A percentile compares a stretch with the other conserved stretches of the same genome.
These are phyloP conservation scores for Naganishia vishniacii DNA, from an alignment of 768 basidiomycete genomes.

Conservation along the genomic window DNA sequence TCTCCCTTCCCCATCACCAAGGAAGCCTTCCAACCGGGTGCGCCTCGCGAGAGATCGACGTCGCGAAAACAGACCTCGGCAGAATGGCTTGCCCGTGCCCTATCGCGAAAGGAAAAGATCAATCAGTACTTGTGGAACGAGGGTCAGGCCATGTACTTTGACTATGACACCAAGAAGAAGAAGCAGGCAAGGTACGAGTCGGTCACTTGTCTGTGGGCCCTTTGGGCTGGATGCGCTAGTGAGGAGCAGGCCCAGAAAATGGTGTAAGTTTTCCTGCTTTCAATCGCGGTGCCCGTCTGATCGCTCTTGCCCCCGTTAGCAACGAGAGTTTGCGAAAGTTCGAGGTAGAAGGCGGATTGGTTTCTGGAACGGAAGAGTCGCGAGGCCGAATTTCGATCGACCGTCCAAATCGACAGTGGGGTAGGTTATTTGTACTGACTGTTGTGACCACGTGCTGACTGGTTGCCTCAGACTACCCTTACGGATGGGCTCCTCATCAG, in stretches of 20 bases:
- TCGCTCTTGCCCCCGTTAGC: constrained; percentile 38
- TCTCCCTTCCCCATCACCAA: constrained; percentile 71
- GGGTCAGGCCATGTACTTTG: constrained; percentile 85
- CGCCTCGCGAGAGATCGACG: constrained; percentile 37
- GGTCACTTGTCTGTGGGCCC: constrained; percentile 91
- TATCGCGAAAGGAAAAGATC: constrained; percentile 73
- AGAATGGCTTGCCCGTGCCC: constrained; percentile 90
- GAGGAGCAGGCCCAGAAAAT: constrained; percentile 91
- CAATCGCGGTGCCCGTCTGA: not conserved
- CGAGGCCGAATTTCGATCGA: constrained; percentile 92
- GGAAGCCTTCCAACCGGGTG: constrained; percentile 53
- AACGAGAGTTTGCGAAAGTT: constrained; percentile 86
- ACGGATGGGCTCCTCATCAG: constrained; percentile 68
- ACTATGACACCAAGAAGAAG: constrained; percentile 88
- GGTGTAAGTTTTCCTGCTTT: constrained; percentile 59
- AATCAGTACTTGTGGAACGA: constrained; percentile 97
- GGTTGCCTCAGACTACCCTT: constrained; percentile 61
- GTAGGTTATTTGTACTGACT: constrained; percentile 35
- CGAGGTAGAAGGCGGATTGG: constrained; percentile 88
- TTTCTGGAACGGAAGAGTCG: constrained; percentile 93
- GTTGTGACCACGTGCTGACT: not conserved
- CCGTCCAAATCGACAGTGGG: constrained; percentile 97
- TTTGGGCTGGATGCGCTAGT: constrained; percentile 96
- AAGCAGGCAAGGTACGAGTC: constrained; percentile 91
- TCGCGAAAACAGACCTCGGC: constrained; percentile 61